A percentile compares a stretch with the other conserved stretches of the same genome.
These are phyloP conservation scores for Alternaria sp. DNA, from an alignment of 2,329 filamentous ascomycete species.

Conservation along the genomic window DNA sequence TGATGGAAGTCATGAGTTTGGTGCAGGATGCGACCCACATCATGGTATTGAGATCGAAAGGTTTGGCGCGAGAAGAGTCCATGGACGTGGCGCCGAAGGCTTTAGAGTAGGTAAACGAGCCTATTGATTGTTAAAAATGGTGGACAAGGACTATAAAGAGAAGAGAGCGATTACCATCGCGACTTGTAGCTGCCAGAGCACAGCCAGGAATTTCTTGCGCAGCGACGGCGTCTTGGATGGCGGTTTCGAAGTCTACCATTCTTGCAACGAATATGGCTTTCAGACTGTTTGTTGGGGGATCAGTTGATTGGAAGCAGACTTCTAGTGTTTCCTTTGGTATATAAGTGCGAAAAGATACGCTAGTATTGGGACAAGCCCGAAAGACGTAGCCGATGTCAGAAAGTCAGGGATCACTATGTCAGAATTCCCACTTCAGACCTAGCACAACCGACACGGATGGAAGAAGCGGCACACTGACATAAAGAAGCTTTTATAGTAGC, in stretches of 20 bases:
- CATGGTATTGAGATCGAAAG: constrained; percentile 35
- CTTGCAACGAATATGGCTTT: neutral
- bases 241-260: constrained; percentile 38
- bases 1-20: constrained; percentile 50
- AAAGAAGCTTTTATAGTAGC: neutral
- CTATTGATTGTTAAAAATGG: constrained; percentile 23
- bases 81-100: constrained; percentile 46
- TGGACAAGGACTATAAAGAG: too few species aligned
- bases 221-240: constrained; percentile 30
- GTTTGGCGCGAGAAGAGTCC: constrained; percentile 26
- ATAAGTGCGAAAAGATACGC: neutral
- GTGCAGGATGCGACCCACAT: constrained; percentile 53
- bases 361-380: neutral
- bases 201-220: constrained; percentile 37
- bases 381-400: neutral
- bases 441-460: neutral
- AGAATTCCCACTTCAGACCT: neutral
- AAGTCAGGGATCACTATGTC: neutral
- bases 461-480: neutral
- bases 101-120: constrained; percentile 48
- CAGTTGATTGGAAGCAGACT: too few species aligned
- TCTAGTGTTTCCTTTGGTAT: neutral
- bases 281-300: neutral
- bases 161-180: constrained; percentile 29
- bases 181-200: constrained; percentile 33